Conservation (phyloP, 2,329 filamentous ascomycete genomes). For the Mariannaea elegans region DNA sequence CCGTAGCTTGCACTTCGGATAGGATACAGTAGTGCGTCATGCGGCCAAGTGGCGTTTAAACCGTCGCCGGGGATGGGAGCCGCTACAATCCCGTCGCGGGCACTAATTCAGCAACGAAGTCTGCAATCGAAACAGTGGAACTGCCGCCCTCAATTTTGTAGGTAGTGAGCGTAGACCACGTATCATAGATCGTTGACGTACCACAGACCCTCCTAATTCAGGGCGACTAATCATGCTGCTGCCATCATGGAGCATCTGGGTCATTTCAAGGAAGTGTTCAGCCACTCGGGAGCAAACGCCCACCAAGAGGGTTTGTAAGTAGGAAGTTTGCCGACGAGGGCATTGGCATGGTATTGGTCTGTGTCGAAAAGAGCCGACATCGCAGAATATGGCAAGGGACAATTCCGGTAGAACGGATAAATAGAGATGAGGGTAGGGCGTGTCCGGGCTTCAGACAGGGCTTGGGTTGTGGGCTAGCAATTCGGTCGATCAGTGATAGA, state of each 20-base stretch:
- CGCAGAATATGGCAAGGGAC: conserved; percentile 9
- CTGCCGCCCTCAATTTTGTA: conserved; percentile 25
- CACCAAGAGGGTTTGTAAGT: conserved; percentile 30
- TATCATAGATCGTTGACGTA: conserved; percentile 16
- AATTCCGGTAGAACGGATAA: conserved; percentile 33
- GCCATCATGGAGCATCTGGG: conserved; percentile 10
- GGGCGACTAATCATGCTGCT: background rate
- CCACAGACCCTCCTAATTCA: background rate
- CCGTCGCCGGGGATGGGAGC: conserved; percentile 16
- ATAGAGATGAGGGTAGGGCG: conserved; percentile 32
- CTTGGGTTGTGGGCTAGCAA: background rate
- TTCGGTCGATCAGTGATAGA: conserved; percentile 29
- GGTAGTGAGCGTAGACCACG: conserved; percentile 9
- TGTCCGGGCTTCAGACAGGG: background rate
- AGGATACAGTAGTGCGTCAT: conserved; percentile 25
- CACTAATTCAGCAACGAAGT: conserved; percentile 5
- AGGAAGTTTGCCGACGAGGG: conserved; percentile 33
- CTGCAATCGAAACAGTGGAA: conserved; percentile 30
- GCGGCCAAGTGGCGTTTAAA: conserved; percentile 27
- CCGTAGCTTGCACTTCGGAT: conserved; percentile 20
- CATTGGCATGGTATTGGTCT: conserved; percentile 15
- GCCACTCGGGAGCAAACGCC: conserved; percentile 7
- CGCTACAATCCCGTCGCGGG: conserved; percentile 15
- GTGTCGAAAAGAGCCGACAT: conserved; percentile 9
- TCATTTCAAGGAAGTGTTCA: conserved; percentile 24